phyloP scores from a whole-genome alignment of 2,329 filamentous ascomycete species.

The Paecilomyces sp. region DNA sequence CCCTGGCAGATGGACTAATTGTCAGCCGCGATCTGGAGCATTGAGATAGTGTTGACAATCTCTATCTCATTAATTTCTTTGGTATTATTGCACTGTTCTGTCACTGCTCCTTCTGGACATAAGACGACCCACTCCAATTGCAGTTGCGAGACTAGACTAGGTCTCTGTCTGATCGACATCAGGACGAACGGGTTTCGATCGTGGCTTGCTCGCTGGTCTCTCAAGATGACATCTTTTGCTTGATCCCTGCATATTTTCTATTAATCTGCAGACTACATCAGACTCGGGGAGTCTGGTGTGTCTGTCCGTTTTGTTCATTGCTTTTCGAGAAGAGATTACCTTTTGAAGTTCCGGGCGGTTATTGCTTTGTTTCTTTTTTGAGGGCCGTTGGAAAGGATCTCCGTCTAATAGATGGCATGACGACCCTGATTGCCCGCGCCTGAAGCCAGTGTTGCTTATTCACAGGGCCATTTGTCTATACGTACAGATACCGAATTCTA shows the following conservation, averaged over 20 bases:
- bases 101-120: neutral
- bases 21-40: neutral
- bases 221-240: neutral
- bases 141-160: neutral
- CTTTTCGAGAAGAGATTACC: neutral
- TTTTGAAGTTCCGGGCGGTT: neutral
- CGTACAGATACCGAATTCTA: neutral
- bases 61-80: neutral
- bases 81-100: neutral
- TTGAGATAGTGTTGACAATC: neutral
- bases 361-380: neutral
- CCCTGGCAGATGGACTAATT: neutral
- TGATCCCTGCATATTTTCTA: neutral
- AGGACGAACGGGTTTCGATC: neutral
- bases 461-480: neutral
- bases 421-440: neutral
- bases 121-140: neutral
- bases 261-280: neutral
- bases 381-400: neutral
- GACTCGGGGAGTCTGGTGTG: neutral
- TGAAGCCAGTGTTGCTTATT: neutral
- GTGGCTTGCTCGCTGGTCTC: neutral
- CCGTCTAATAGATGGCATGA: neutral
- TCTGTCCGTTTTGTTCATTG: too few relatives aligned
- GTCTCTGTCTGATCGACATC: neutral